A percentile compares a stretch with the other conserved stretches of the same genome.
Evolutionary conservation across 129 eudicot genomes (phyloP).

Genomic region (Logfia minima): DNA sequence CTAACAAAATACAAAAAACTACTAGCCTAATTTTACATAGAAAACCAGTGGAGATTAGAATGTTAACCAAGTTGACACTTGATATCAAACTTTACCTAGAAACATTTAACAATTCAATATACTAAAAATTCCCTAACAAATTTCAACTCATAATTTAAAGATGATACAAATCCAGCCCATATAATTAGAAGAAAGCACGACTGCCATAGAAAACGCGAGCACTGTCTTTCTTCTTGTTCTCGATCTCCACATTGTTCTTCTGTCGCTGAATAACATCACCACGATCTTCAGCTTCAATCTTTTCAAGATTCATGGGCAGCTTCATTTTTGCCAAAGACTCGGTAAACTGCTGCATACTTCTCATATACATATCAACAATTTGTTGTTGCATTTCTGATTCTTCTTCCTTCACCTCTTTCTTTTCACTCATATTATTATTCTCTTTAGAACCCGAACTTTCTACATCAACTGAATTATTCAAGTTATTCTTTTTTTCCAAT

Average conservation of each 20-base stretch:
- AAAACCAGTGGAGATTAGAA: neutral
- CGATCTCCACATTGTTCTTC: constrained; percentile 33
- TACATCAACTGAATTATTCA: constrained; percentile 20
- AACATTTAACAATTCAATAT: constrained; percentile 23
- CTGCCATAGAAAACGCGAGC: constrained; percentile 86
- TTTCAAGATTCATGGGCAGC: constrained; percentile 77
- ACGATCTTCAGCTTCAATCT: constrained; percentile 29
- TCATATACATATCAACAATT: constrained; percentile 88
- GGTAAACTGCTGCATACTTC: constrained; percentile 88
- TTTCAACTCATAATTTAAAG: constrained; percentile 15
- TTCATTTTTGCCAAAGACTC: constrained; percentile 83
- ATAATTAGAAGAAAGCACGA: constrained; percentile 68
- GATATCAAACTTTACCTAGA: constrained; percentile 5
- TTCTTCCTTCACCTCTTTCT: constrained; percentile 49
- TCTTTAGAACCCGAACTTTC: constrained; percentile 39
- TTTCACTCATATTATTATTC: constrained; percentile 19
- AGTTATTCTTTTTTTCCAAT: constrained; percentile 40
- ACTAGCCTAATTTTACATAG: neutral
- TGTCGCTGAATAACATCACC: constrained; percentile 38
- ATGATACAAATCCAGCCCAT: constrained; percentile 7
- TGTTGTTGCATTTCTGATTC: constrained; percentile 78
- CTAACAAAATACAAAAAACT: constrained; percentile 5
- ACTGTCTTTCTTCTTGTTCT: constrained; percentile 55
- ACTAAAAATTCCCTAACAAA: neutral
- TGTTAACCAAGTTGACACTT: constrained; percentile 2